Evolutionary conservation across 371 early-diverging fungal species (phyloP), one percentile per base, ranked within the genome.

Genomic region (Dichotomocladium elegans): DNA sequence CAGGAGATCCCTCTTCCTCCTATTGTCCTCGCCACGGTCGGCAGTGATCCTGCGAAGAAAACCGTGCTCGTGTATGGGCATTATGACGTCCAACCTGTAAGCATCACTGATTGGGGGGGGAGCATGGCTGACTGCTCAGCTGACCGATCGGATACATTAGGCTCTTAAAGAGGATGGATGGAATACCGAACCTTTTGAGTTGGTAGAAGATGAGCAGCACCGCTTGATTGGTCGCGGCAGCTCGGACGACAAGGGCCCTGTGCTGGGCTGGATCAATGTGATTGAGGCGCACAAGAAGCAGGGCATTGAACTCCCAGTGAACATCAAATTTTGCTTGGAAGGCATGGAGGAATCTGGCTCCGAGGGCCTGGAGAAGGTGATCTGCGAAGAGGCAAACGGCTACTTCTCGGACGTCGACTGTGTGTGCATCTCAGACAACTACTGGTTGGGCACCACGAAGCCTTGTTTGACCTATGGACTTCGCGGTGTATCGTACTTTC

Each of bases 401-500:
- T 93, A 88, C 77, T 95, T 95, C 76, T 80, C 77, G 68, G 87
- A 80, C 65, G 93, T 91, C 4, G 98, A 98, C 72, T 88, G 85
- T 53, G 94, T 95, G 42, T 95, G 94, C 81, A 96, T 98, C 63
- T 84, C 86, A 48, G 98, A 98, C 80, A 98, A 98, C 82, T 88
- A 94, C 80, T 96, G 97, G 96, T 81, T 96, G 29, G 94, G 95
- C 52, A 94, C 89, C 41, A 87, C 75, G 58, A 95, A 92, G 79
- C 98, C 98, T 40, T 96, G 97, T 78, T 74, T 98, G 62, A 98
- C 97, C 30, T 95, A 96, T 67, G 98, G 98, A 53, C 87, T 98
- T 44, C 93, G 98, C 47, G 98, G 98, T 54, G 88, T 95, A 53
- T 91, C 90, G 53, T 93, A 93, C 76, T 95, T 89, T 82, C 82